Conservation (phyloP, 352 stramenopile genomes). For the Phytophthora pini region DNA sequence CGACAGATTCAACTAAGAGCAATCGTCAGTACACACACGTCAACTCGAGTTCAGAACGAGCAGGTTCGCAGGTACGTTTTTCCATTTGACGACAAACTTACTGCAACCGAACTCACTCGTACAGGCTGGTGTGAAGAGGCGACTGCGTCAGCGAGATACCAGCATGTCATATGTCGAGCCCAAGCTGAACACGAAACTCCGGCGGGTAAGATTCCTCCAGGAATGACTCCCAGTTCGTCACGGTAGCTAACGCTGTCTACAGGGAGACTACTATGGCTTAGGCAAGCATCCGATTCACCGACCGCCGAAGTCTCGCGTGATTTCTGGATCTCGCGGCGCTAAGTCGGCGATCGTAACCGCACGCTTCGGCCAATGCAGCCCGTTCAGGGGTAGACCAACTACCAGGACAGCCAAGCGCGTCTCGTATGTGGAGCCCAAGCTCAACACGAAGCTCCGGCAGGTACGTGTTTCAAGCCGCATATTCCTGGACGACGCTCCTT, state of each 20-base stretch:
- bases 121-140: slow-evolving; percentile 27
- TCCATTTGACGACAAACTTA: neutral
- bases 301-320: slow-evolving; percentile 18
- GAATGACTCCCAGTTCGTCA: neutral
- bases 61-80: slow-evolving; percentile 19
- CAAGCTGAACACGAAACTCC: slow-evolving; percentile 70
- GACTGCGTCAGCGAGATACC: slow-evolving; percentile 49
- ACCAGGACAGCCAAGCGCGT: slow-evolving; percentile 43
- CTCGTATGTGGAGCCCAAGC: slow-evolving; percentile 76
- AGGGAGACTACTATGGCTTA: slow-evolving; percentile 80
- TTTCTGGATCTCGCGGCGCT: slow-evolving; percentile 19
- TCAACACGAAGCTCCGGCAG: slow-evolving; percentile 85
- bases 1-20: neutral
- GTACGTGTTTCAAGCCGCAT: slow-evolving; percentile 31
- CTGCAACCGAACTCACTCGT: slow-evolving; percentile 2
- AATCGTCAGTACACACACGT: neutral
- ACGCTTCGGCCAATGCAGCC: slow-evolving; percentile 19
- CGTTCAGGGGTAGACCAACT: slow-evolving; percentile 28
- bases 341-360: slow-evolving; percentile 23
- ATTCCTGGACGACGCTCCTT: slow-evolving; percentile 7
- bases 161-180: slow-evolving; percentile 63
- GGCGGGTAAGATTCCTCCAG: slow-evolving; percentile 37
- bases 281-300: slow-evolving; percentile 35
- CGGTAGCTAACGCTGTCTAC: slow-evolving; percentile 9
- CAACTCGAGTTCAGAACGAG: slow-evolving; percentile 10